phyloP scores from a whole-genome alignment of 1,284 basidiomycete genomes.

The Crucibulum parvulum region DNA sequence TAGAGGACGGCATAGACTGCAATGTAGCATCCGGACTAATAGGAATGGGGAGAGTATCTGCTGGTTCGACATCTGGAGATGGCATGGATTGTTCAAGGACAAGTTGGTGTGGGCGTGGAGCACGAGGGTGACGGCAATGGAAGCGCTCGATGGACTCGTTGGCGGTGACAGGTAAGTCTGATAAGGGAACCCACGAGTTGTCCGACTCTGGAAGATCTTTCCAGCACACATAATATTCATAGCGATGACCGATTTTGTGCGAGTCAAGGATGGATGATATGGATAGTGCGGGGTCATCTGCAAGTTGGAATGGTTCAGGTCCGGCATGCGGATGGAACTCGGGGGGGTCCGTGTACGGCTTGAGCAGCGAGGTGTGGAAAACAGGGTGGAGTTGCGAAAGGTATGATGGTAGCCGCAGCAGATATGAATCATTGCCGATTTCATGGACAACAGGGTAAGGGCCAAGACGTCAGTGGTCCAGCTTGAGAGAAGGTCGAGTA shows the following conservation, averaged over 20 bases:
- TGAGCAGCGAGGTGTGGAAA: slow-evolving; percentile 43
- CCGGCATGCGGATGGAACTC: slow-evolving; percentile 22
- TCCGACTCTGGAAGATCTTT: slow-evolving; percentile 19
- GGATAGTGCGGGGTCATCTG: slow-evolving; percentile 15
- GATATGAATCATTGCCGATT: slow-evolving; percentile 19
- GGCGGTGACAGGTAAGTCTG: slow-evolving; percentile 32
- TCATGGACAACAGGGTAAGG: slow-evolving; percentile 37
- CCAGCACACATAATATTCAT: slow-evolving; percentile 33
- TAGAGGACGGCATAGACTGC: too few relatives aligned
- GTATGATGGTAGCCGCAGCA: slow-evolving; percentile 30
- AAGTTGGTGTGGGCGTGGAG: slow-evolving; percentile 29
- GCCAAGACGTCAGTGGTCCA: slow-evolving; percentile 40
- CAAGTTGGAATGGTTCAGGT: slow-evolving; percentile 20
- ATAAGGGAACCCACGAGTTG: slow-evolving; percentile 34
- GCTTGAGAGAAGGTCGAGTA: slow-evolving; percentile 42
- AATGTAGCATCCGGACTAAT: too few relatives aligned
- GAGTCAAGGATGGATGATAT: slow-evolving; percentile 30
- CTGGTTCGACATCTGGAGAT: background rate
- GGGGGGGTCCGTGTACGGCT: slow-evolving; percentile 28
- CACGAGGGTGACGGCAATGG: slow-evolving; percentile 35
- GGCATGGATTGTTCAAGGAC: background rate
- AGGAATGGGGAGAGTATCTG: background rate
- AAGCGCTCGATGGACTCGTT: slow-evolving; percentile 39
- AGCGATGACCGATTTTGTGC: slow-evolving; percentile 28
- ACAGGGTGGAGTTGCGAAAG: slow-evolving; percentile 35